Evolutionary conservation across 257 asterid genomes (phyloP).

Genomic region (Petrea volubilis): DNA sequence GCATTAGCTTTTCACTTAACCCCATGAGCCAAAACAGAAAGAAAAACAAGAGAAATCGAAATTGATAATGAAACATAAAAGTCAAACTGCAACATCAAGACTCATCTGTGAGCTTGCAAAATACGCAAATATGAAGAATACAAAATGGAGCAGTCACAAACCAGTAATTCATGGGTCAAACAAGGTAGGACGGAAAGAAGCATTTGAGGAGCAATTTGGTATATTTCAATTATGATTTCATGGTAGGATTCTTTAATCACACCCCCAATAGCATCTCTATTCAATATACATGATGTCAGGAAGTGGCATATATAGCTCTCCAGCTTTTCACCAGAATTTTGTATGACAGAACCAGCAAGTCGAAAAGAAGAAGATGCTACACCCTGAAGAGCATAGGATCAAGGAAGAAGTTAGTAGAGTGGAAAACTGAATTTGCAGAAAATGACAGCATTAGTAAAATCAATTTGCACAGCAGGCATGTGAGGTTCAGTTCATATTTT

Average conservation of each 20-base stretch:
- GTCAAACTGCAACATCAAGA: slow-evolving; percentile 16
- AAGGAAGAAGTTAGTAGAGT: slow-evolving; percentile 6
- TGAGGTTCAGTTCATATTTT: neutral
- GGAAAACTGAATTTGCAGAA: slow-evolving; percentile 6
- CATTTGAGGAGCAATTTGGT: slow-evolving; percentile 70
- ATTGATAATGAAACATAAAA: neutral
- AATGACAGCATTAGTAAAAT: slow-evolving; percentile 1
- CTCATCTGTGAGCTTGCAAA: neutral
- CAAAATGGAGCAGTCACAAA: slow-evolving; percentile 39
- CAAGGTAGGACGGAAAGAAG: slow-evolving; percentile 76
- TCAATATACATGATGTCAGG: slow-evolving; percentile 73
- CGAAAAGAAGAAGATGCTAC: slow-evolving; percentile 53
- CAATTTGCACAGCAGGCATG: neutral
- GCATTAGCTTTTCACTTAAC: slow-evolving; percentile 23
- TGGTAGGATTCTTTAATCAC: slow-evolving; percentile 75
- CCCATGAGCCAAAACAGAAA: slow-evolving; percentile 27
- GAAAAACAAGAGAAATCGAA: slow-evolving; percentile 14
- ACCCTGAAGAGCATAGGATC: slow-evolving; percentile 52
- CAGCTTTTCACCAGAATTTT: slow-evolving; percentile 54
- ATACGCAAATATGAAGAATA: slow-evolving; percentile 10
- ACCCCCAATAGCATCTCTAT: slow-evolving; percentile 63
- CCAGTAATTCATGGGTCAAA: slow-evolving; percentile 75
- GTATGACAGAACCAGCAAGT: slow-evolving; percentile 71
- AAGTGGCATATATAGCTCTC: slow-evolving; percentile 54
- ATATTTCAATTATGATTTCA: slow-evolving; percentile 65